Percentiles rank a stretch among this genome's conserved stretches.
These are phyloP conservation scores for Saccharomycopsis selenospora DNA, from an alignment of 805 yeast genomes.

Conservation along the genomic window DNA sequence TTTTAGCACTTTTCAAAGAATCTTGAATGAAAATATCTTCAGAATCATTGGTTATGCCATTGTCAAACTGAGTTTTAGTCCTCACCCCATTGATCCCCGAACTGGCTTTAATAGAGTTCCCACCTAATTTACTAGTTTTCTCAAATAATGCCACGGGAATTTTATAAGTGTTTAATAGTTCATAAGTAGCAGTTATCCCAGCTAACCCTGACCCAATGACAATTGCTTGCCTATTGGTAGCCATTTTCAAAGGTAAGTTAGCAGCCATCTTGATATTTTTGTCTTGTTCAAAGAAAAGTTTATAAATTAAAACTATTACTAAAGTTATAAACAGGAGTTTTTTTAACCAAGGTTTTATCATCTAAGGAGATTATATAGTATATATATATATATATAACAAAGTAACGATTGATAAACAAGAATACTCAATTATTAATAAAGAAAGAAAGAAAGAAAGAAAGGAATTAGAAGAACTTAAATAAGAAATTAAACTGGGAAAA, in stretches of 20 bases:
- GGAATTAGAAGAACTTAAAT: no score
- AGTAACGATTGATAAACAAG: no score
- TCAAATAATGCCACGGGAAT: slow-evolving; percentile 41
- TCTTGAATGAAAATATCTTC: slow-evolving; percentile 28
- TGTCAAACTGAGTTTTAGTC: slow-evolving; percentile 26
- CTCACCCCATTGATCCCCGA: slow-evolving; percentile 49
- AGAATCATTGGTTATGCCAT: slow-evolving; percentile 24
- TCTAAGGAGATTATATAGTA: no score
- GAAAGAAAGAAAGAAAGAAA: no score
- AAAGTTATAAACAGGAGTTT: background rate
- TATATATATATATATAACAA: no score
- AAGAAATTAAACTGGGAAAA: no score
- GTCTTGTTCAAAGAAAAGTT: background rate
- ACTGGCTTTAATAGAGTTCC: slow-evolving; percentile 55
- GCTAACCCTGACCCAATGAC: slow-evolving; percentile 54
- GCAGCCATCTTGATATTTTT: background rate
- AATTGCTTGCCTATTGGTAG: slow-evolving; percentile 30
- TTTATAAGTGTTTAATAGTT: slow-evolving; percentile 31
- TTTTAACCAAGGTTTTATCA: background rate
- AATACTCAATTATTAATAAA: no score
- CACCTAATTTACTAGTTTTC: slow-evolving; percentile 43
- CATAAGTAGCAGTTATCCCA: slow-evolving; percentile 41
- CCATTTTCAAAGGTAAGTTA: background rate
- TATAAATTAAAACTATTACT: background rate
- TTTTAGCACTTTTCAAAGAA: slow-evolving; percentile 32